phyloP scores from a whole-genome alignment of 805 yeast species.

The Lachancea cidri region DNA sequence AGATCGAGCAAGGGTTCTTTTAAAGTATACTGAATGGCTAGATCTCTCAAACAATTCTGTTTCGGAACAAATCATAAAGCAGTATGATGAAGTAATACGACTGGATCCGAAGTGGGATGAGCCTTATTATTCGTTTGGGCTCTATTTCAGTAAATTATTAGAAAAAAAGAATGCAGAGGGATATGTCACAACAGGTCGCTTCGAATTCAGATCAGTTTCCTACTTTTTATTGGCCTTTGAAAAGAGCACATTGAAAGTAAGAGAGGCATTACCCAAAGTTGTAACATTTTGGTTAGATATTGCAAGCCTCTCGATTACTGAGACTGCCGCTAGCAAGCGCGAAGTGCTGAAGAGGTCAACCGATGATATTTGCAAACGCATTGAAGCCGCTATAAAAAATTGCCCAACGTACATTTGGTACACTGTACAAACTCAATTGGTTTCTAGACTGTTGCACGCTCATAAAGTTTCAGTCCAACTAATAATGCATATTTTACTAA shows the following conservation, averaged over 20 bases:
- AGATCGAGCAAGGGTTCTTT: conserved; percentile 43
- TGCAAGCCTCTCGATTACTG: conserved; percentile 16
- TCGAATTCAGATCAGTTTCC: conserved; percentile 29
- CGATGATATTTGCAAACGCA: conserved; percentile 43
- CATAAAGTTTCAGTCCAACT: conserved; percentile 51
- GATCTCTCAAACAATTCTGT: conserved; percentile 81
- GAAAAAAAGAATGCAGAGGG: conserved; percentile 54
- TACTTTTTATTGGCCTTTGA: conserved; percentile 29
- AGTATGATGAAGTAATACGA: conserved; percentile 56
- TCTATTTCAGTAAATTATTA: conserved; percentile 68
- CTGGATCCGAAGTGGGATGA: conserved; percentile 63
- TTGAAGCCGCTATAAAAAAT: conserved; percentile 39
- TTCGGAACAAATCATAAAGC: conserved; percentile 62
- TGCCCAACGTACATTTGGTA: conserved; percentile 66
- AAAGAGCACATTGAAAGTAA: conserved; percentile 51
- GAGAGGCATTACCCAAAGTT: conserved; percentile 86
- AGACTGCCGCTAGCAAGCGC: conserved; percentile 25
- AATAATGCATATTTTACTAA: conserved; percentile 52
- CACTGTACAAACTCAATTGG: conserved; percentile 76
- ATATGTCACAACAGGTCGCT: conserved; percentile 24
- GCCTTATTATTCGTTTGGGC: conserved; percentile 75
- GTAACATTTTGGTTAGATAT: conserved; percentile 89
- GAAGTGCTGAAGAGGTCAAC: conserved; percentile 33
- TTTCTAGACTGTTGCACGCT: conserved; percentile 70
- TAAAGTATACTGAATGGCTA: conserved; percentile 83